Base-by-base conservation (phyloP, 75 land plant genomes). In the Pinus taeda region DNA sequence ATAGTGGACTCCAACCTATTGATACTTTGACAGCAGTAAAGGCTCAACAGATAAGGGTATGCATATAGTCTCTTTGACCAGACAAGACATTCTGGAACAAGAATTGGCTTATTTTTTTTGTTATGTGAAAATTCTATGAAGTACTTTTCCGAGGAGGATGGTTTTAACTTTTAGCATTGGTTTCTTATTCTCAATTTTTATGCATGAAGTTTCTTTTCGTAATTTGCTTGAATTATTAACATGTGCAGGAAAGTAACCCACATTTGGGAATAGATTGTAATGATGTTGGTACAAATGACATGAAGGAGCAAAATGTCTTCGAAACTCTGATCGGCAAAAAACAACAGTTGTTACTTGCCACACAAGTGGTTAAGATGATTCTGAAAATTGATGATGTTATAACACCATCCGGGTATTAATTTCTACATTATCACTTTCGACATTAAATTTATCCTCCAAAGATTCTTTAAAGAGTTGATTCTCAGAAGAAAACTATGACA, bases 301-400 rank as follows among this genome's bases (percentile, higher is more conserved):
- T 97, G 99, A 77, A 86, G 30, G 92, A 89, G 84, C 99, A 97
- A 78, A 90, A 97, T 73, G 99, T 97, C 57, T 97, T 95, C 81
- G 99, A 94, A 85, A 97, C 98, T 4, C 75, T 97, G 74, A 95
- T 95, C 29, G 98, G 99, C 57, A 97, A 97, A 77, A 93, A 97
- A 86, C 99, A 96, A 74, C 99, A 97, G 83, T 78, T 97, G 22
- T 58, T 94, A 26, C 86, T 95, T 42, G 99, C 99, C 21, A 97
- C 99, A 1, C 99, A 95, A 81, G 99, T 97, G n/a, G 99, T 97
- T 60, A 97, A 97, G 83, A 97, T 97, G 99, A 97, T 97, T 62
- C 79, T 97, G 59, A 97, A 97, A 77, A 97, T 97, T 75, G 98
- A 97, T 80, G 98, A 96, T 82, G 99, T 96, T 26, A 96, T 96